Evolutionary conservation across 805 yeast species (phyloP), one percentile per base, ranked within the genome.

Genomic region (Yueomyces sp.): DNA sequence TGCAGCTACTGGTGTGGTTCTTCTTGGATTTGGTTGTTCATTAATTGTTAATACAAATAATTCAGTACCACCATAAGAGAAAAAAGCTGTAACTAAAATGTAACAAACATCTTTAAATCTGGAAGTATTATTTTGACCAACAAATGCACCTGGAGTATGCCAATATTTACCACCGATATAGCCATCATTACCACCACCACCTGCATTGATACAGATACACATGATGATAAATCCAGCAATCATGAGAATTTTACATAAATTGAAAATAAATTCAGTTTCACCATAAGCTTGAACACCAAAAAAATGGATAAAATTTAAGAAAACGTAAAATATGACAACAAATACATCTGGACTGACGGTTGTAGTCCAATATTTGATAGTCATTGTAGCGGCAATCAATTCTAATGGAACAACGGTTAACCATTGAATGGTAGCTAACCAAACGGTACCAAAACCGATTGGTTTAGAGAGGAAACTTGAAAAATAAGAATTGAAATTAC

Each of bases 401-500:
- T 80, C 86, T 46, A 79, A 66, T 0, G 87, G 85, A 42, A 80
- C 63, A 33, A 78, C 69, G 19, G 79, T 78, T 27, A 77, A 59
- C 77, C 78, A 76, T 56, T 77, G 81, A 50, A 80, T 60, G 42
- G 73, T 76, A 52, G 78, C 79, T 58, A 77, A 73, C 82, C 83
- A 77, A 38, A 81, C 83, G 58, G 79, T 75, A 44, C 86, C 81
- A 56, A 80, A 80, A 5, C 85, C 85, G 60, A 77, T 70, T 32
- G 84, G 74, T 31, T 79, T 79, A 44, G 81, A 85, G 39, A 79
- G 64, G 50, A 79, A 74, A 40, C 32, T 53, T 3, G 67, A 54
- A 41, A 60, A 51, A 48, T 64, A 66, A 30, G 66, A 51, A 47
- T 70, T 66, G 53, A 64, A 66, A 39, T 64, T 66, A 54, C 69